These are phyloP conservation scores for Linnemannia hyalina DNA, from an alignment of 192 early-diverging fungal species.

Conservation along the genomic window DNA sequence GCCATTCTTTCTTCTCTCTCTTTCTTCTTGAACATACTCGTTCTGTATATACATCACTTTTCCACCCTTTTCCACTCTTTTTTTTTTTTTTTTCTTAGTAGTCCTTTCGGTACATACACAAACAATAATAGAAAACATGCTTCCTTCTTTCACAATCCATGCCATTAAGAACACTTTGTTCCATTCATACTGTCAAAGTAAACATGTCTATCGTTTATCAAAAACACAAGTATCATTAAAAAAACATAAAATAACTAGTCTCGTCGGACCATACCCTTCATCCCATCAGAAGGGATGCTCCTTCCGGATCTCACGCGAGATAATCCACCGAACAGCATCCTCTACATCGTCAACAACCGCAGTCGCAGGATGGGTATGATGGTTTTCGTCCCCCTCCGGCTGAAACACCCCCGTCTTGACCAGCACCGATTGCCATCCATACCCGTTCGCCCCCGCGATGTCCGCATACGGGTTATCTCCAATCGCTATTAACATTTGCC, in stretches of 20 bases:
- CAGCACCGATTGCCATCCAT: constrained; percentile 79
- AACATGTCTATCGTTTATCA: neutral
- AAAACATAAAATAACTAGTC: neutral
- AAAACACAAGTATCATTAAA: neutral
- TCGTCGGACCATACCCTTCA: too few relatives aligned
- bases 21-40: neutral
- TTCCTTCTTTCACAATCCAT: neutral
- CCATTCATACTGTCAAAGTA: neutral
- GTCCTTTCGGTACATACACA: neutral
- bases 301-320: constrained; percentile 40
- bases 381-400: constrained; percentile 65
- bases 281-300: constrained; percentile 20
- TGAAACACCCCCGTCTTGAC: constrained; percentile 80
- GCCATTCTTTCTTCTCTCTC: too few relatives aligned
- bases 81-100: neutral
- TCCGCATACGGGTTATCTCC: constrained; percentile 82
- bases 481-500: constrained; percentile 56
- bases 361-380: constrained; percentile 66
- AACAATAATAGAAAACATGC: neutral
- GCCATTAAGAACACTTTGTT: neutral
- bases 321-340: constrained; percentile 73
- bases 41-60: neutral
- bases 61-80: neutral
- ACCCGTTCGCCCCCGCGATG: constrained; percentile 79
- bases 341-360: constrained; percentile 73